Conservation (phyloP, 371 early-diverging fungal species). For the Mucor circinelloides region DNA sequence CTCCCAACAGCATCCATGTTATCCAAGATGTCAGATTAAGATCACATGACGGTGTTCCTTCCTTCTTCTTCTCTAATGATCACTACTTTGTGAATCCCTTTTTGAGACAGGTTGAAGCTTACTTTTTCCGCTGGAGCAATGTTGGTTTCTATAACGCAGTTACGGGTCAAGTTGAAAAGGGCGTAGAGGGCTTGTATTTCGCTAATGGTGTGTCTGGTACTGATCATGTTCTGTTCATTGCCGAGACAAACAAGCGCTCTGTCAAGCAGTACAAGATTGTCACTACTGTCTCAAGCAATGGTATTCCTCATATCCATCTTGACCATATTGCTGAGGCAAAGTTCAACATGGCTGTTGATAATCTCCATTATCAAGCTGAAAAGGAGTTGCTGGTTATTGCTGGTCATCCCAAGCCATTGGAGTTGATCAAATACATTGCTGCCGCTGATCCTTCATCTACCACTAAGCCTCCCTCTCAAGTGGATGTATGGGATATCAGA, state of each 20-base stretch:
- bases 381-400: constrained; percentile 29
- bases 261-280: constrained; percentile 30
- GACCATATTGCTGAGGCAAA: constrained; percentile 13
- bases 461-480: constrained; percentile 30
- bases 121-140: constrained; percentile 24
- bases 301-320: constrained; percentile 11
- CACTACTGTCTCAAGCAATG: background rate
- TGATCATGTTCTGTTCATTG: constrained; percentile 31
- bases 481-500: constrained; percentile 29
- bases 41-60: constrained; percentile 40
- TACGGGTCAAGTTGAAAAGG: constrained; percentile 19
- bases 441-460: background rate
- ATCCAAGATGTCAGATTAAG: constrained; percentile 22
- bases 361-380: constrained; percentile 24
- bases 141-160: constrained; percentile 42
- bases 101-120: constrained; percentile 34
- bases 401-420: constrained; percentile 35
- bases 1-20: constrained; percentile 39
- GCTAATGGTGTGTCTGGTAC: constrained; percentile 44
- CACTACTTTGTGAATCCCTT: constrained; percentile 25
- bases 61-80: constrained; percentile 45
- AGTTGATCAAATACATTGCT: constrained; percentile 19
- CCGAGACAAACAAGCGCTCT: constrained; percentile 28
- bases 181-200: constrained; percentile 31
- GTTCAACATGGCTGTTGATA: constrained; percentile 40